Conservation (phyloP, 352 stramenopile species). For the Thraustochytrium sp. region DNA sequence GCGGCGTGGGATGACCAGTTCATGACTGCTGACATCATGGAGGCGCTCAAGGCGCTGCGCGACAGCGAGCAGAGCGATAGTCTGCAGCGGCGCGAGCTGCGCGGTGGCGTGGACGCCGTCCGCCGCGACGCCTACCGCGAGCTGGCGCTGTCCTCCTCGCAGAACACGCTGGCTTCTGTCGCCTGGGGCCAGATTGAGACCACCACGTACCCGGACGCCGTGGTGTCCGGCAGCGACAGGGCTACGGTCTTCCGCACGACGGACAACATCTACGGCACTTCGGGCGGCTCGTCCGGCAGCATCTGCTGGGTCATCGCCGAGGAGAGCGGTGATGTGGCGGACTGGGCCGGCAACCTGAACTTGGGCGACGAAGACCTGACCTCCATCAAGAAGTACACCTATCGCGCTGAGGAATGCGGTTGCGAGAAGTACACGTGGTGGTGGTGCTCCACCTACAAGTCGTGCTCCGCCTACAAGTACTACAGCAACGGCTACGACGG, state of each 20-base stretch:
- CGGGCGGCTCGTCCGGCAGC: neutral
- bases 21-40: conserved; percentile 17
- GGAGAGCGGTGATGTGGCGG: neutral
- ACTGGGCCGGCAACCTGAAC: conserved; percentile 27
- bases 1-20: conserved; percentile 32
- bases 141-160: neutral
- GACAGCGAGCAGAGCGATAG: neutral
- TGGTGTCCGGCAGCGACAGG: neutral
- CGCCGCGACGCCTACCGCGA: neutral
- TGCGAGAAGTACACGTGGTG: conserved; percentile 11
- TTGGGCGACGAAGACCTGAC: neutral
- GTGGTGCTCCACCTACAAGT: conserved; percentile 35
- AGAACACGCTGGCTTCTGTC: neutral
- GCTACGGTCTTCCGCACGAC: neutral
- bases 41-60: neutral
- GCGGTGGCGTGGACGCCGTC: neutral
- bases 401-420: neutral
- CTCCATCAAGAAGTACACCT: neutral
- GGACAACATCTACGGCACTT: neutral
- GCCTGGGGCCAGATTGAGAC: neutral
- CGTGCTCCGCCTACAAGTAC: neutral
- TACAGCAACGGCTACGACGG: neutral
- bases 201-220: neutral
- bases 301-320: conserved; percentile 26
- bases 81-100: neutral